Percentiles rank a stretch among this genome's conserved stretches.
Conservation (phyloP, 495 filamentous ascomycete species). For the Tuber melanosporum region DNA sequence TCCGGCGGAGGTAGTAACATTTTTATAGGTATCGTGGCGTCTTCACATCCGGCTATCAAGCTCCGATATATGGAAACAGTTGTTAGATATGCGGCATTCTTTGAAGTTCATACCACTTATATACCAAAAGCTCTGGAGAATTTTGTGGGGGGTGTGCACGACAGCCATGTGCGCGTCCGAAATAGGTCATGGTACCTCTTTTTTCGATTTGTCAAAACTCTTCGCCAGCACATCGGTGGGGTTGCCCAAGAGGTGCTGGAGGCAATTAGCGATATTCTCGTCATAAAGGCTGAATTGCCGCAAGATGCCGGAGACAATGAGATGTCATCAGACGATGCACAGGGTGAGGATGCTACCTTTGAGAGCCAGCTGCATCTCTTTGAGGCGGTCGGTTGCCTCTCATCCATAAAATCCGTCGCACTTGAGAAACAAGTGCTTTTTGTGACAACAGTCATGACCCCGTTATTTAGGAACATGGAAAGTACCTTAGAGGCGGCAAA, state of each 20-base stretch:
- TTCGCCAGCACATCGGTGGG: conserved; percentile 74
- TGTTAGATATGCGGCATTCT: conserved; percentile 87
- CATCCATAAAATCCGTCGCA: conserved; percentile 66
- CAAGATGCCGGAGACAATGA: conserved; percentile 75
- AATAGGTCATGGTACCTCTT: conserved; percentile 96
- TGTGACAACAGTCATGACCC: conserved; percentile 74
- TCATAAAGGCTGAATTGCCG: conserved; percentile 81
- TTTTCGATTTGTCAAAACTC: conserved; percentile 81
- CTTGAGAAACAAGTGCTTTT: conserved; percentile 76
- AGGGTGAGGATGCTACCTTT: conserved; percentile 82
- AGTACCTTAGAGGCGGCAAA: conserved; percentile 66
- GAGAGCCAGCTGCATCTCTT: conserved; percentile 86
- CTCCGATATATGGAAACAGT: conserved; percentile 98
- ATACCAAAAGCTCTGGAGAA: conserved; percentile 84
- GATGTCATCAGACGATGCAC: conserved; percentile 86
- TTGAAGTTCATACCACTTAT: conserved; percentile 67
- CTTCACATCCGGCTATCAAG: conserved; percentile 83
- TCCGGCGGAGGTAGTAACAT: conserved; percentile 28
- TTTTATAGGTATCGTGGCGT: conserved; percentile 64
- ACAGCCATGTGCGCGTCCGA: conserved; percentile 73
- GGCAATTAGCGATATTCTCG: conserved; percentile 78
- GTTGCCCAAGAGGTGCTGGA: conserved; percentile 82
- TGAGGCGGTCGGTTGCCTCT: conserved; percentile 86
- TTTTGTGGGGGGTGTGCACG: conserved; percentile 84
- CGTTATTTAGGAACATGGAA: conserved; percentile 79